A percentile compares a stretch with the other conserved stretches of the same genome.
These are phyloP conservation scores for Yarrowia yakushimensis DNA, from an alignment of 805 yeast genomes.

Conservation along the genomic window DNA sequence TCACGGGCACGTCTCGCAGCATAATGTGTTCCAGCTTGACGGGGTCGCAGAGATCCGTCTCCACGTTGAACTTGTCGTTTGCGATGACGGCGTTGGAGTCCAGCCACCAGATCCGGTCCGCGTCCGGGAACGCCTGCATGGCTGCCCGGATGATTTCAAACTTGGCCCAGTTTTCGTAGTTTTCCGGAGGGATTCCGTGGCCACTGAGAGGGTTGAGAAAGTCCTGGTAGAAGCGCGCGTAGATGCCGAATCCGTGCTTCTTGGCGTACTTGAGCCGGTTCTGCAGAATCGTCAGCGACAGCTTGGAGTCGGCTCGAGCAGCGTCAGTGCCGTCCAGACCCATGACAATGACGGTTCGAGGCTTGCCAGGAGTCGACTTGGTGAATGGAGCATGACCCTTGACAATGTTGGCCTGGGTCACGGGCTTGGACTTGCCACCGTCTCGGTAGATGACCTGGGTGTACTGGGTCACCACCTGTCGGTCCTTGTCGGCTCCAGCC, in stretches of 20 bases:
- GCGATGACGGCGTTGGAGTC: slow-evolving; percentile 71
- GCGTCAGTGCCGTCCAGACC: slow-evolving; percentile 17
- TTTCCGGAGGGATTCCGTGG: slow-evolving; percentile 25
- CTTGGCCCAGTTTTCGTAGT: slow-evolving; percentile 54
- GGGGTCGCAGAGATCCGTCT: slow-evolving; percentile 56
- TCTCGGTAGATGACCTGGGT: slow-evolving; percentile 25
- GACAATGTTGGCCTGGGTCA: slow-evolving; percentile 11
- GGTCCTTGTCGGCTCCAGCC: not conserved
- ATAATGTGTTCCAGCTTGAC: slow-evolving; percentile 60
- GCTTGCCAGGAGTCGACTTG: slow-evolving; percentile 15
- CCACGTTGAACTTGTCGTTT: slow-evolving; percentile 61
- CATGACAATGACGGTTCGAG: slow-evolving; percentile 17
- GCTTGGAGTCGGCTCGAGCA: slow-evolving; percentile 18
- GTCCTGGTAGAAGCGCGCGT: slow-evolving; percentile 82
- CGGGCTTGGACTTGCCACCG: slow-evolving; percentile 23
- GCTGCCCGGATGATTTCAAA: slow-evolving; percentile 72
- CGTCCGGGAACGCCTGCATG: slow-evolving; percentile 86
- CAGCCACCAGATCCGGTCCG: slow-evolving; percentile 87
- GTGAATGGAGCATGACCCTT: slow-evolving; percentile 24
- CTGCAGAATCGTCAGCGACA: slow-evolving; percentile 2
- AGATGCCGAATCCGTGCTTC: slow-evolving; percentile 73
- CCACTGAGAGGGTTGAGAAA: slow-evolving; percentile 41
- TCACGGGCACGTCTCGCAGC: slow-evolving; percentile 66
- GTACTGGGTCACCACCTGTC: slow-evolving; percentile 11
- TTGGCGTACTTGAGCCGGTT: slow-evolving; percentile 89